Base-by-base conservation (phyloP, 306 rosid genomes). In the Amphicarpaea edgeworthii region DNA sequence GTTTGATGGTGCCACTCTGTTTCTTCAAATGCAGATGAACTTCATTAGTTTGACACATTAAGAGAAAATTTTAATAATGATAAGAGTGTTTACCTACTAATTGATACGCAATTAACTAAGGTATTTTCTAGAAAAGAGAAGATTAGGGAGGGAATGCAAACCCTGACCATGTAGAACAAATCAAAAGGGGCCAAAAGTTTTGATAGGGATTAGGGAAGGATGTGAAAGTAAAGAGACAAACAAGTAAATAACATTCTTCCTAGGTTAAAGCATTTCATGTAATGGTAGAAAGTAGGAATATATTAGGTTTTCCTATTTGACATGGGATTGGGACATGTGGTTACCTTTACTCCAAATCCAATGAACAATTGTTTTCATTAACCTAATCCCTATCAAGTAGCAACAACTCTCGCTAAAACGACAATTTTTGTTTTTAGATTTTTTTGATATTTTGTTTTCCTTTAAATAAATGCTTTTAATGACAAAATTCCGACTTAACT, bases 351-450 rank as follows among this genome's bases (percentile, higher is more conserved):
- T 84, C 82, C 37, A 60, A 85, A 86, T 73, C 83, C 55, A 83
- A 79, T 76, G 64, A 75, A 73, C 90, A 20, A 74, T 63, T 86
- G 88, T 75, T 86, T 85, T 90, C 90, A 74, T 73, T 72, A 79
- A 88, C 92, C 90, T 84, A 86, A 84, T 57, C 80, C 74, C 32
- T 15, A 50, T 42, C 77, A 24, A 79, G 86, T 11, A 51, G 15
- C 86, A 84, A 87, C 95, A 67, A 86, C 87, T 78, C 81, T 60
- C 49, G 8, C 28, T 65, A 78, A 38, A 67, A 61, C 50, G 78
- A 82, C 80, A 62, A 12, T 7, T 54, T 57, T 58, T 68, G 14
- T 53, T 2, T 28, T 28, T 28, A 28, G 6, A 4, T 57, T 30
- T 30, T 30, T 5, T n/a, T n/a, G n/a, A n/a, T 4, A 30, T 57